Evolutionary conservation across 129 eudicot genomes (phyloP).

Genomic region (Heracleum sosnowskyi): DNA sequence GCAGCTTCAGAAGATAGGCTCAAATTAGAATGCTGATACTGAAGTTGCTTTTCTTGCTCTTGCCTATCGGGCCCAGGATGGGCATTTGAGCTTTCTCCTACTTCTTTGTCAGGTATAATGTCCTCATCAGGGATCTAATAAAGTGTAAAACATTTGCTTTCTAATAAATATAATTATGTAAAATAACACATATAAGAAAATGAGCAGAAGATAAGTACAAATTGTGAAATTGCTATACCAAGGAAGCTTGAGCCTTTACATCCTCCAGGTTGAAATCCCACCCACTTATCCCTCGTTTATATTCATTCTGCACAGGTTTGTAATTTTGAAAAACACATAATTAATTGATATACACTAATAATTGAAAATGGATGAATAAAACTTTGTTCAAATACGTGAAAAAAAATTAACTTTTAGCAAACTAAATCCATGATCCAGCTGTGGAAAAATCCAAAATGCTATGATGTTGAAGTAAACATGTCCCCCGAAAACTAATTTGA

Average conservation of each 20-base stretch:
- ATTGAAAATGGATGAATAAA: too few species aligned
- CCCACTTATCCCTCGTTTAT: conserved; percentile 91
- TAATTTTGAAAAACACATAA: neutral
- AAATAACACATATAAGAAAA: neutral
- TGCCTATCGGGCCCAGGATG: conserved; percentile 27
- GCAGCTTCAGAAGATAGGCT: conserved; percentile 44
- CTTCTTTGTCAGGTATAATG: conserved; percentile 41
- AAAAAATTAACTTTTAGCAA: neutral
- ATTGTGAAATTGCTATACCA: conserved; percentile 64
- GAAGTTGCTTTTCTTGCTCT: conserved; percentile 39
- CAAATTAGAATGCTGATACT: conserved; percentile 34
- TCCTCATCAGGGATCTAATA: conserved; percentile 78
- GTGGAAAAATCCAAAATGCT: neutral
- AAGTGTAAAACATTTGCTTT: neutral
- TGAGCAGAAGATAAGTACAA: neutral
- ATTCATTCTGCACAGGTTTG: conserved; percentile 59
- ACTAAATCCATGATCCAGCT: neutral
- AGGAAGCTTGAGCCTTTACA: conserved; percentile 91
- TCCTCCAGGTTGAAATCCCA: conserved; percentile 97
- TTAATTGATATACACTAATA: neutral
- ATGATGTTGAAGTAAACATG: neutral
- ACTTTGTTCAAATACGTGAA: too few species aligned
- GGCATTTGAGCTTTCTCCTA: conserved; percentile 26
- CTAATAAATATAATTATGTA: neutral
- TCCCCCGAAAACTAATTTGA: neutral